Percentiles rank a stretch among this genome's conserved stretches.
Conservation (phyloP, 106 monocot genomes). For the Allium cepa region DNA sequence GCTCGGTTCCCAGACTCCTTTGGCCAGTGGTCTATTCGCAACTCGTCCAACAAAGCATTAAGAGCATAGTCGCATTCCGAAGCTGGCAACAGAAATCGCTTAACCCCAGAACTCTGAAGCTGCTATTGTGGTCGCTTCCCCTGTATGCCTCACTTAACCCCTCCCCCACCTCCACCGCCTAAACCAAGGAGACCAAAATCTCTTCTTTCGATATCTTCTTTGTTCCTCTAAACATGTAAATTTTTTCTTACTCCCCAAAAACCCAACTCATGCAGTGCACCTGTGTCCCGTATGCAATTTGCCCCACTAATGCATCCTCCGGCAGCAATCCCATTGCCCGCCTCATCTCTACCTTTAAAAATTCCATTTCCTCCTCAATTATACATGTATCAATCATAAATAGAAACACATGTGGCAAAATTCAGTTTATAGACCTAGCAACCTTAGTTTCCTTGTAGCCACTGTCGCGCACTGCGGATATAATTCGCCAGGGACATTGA, state of each 20-base stretch:
- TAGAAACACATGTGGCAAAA: constrained; percentile 61
- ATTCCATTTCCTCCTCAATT: constrained; percentile 96
- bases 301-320: constrained; percentile 81
- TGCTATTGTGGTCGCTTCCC: constrained; percentile 29
- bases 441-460: constrained; percentile 35
- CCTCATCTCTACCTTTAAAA: too few relatives aligned
- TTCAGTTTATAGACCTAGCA: constrained; percentile 5
- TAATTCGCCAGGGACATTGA: constrained; percentile 88
- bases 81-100: too few relatives aligned
- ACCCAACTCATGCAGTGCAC: constrained; percentile 83
- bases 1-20: constrained; percentile 71
- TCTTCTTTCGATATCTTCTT: constrained; percentile 86
- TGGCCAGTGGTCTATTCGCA: constrained; percentile 94
- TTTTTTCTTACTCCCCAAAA: constrained; percentile 65
- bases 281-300: constrained; percentile 93
- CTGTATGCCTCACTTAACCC: constrained; percentile 8
- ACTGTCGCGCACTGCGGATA: constrained; percentile 75
- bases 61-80: constrained; percentile 76
- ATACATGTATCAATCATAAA: constrained; percentile 91
- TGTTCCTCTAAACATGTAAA: constrained; percentile 78
- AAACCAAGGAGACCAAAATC: constrained; percentile 88
- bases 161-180: constrained; percentile 16
- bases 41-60: constrained; percentile 81
- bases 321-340: constrained; percentile 76
- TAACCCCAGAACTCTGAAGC: constrained; percentile 21